Conservation (phyloP, 1,284 basidiomycete genomes). For the Peniophora sp. region DNA sequence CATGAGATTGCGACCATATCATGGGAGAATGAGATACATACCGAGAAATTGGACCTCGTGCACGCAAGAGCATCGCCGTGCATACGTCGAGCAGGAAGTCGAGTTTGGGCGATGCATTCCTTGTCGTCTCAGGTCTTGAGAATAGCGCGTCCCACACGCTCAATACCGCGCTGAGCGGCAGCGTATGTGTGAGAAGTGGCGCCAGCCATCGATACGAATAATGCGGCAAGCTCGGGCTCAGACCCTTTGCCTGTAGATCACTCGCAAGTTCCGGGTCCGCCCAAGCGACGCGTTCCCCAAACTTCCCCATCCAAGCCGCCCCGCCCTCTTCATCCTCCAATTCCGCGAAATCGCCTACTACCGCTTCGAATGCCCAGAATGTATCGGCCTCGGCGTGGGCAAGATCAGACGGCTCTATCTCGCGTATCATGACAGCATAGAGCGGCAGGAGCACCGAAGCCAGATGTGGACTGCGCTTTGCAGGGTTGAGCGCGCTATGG, state of each 20-base stretch:
- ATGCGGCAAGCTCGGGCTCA: constrained; percentile 68
- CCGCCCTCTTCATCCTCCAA: constrained; percentile 59
- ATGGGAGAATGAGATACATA: constrained; percentile 22
- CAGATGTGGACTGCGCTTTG: constrained; percentile 57
- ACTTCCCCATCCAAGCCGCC: constrained; percentile 51
- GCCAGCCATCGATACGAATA: constrained; percentile 78
- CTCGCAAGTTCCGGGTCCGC: constrained; percentile 56
- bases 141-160: constrained; percentile 67
- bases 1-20: background rate
- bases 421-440: constrained; percentile 54
- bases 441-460: constrained; percentile 61
- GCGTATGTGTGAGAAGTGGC: constrained; percentile 62
- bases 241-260: constrained; percentile 53
- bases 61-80: constrained; percentile 56
- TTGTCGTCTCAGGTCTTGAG: constrained; percentile 45
- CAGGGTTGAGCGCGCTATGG: constrained; percentile 65
- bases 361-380: constrained; percentile 72
- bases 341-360: constrained; percentile 66
- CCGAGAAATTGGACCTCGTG: constrained; percentile 47
- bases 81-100: constrained; percentile 63
- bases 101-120: constrained; percentile 50
- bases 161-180: constrained; percentile 53
- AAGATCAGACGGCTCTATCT: constrained; percentile 51
- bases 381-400: constrained; percentile 70
- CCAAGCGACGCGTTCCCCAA: constrained; percentile 56